Conservation (phyloP, 1,284 basidiomycete species). For the Fomitiporia mediterranea region DNA sequence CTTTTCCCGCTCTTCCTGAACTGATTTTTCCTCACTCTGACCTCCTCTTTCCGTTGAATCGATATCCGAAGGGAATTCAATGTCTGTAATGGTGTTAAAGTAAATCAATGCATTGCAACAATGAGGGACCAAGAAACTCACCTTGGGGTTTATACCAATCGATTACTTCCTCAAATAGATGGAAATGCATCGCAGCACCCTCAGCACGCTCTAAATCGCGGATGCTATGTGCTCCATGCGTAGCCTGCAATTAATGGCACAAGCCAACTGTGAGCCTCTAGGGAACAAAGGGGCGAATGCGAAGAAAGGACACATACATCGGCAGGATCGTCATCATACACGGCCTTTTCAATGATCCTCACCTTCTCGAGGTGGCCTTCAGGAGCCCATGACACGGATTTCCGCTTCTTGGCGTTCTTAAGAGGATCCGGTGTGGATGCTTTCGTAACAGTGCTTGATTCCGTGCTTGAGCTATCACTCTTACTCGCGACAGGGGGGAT, state of each 20-base stretch:
- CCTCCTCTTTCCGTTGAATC: conserved; percentile 52
- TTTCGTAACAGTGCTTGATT: conserved; percentile 26
- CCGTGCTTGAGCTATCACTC: conserved; percentile 24
- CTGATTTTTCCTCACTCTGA: conserved; percentile 57
- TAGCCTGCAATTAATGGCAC: conserved; percentile 54
- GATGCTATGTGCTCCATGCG: conserved; percentile 58
- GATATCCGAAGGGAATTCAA: conserved; percentile 57
- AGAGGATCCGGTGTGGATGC: conserved; percentile 25
- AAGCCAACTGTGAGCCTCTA: conserved; percentile 43
- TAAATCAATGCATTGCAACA: background rate
- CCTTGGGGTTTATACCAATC: conserved; percentile 77
- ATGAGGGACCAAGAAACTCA: conserved; percentile 35
- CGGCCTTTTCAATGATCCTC: conserved; percentile 72
- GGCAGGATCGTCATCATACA: conserved; percentile 79
- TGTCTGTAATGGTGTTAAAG: conserved; percentile 35
- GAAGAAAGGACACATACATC: conserved; percentile 59
- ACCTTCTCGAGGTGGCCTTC: conserved; percentile 66
- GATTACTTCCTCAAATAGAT: conserved; percentile 74
- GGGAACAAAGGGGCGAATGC: conserved; percentile 31
- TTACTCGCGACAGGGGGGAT: conserved; percentile 30
- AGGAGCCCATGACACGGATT: conserved; percentile 71
- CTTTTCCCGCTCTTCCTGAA: conserved; percentile 71
- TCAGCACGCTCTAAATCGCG: conserved; percentile 82
- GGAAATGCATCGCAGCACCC: conserved; percentile 74
- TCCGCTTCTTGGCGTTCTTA: conserved; percentile 57